Evolutionary conservation across 352 stramenopile genomes (phyloP).

Genomic region (Phytophthora hibernalis): DNA sequence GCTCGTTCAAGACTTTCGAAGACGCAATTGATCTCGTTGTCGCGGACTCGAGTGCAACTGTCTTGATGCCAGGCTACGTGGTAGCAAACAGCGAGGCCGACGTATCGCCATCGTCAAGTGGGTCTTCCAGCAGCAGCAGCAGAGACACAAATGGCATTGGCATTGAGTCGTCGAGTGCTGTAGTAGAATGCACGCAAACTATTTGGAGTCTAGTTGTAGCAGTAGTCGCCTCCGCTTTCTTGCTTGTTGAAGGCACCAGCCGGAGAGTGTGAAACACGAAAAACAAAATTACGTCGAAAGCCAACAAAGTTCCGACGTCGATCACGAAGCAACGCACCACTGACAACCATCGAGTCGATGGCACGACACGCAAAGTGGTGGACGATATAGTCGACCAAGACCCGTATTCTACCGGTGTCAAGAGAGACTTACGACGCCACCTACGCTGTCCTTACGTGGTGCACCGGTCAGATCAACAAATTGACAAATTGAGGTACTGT

Average conservation of each 20-base stretch:
- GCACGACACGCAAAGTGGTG: conserved; percentile 10
- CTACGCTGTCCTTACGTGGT: background rate
- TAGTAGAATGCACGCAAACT: conserved; percentile 5
- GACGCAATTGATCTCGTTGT: conserved; percentile 36
- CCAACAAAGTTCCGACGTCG: conserved; percentile 3
- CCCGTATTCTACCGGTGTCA: conserved; percentile 14
- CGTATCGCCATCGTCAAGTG: conserved; percentile 7
- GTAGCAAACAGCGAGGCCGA: conserved; percentile 13
- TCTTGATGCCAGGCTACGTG: conserved; percentile 27
- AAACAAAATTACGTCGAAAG: conserved; percentile 3
- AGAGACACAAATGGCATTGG: conserved; percentile 1
- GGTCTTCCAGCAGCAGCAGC: conserved; percentile 12
- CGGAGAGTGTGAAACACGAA: conserved; percentile 15
- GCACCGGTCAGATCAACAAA: no score
- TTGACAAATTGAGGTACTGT: no score
- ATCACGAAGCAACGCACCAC: conserved; percentile 7
- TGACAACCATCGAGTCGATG: conserved; percentile 16
- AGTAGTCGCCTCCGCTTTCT: conserved; percentile 21
- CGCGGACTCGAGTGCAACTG: conserved; percentile 24
- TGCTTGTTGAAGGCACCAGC: conserved; percentile 10
- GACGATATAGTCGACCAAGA: conserved; percentile 20
- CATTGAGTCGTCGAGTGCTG: conserved; percentile 21
- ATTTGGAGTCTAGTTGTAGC: conserved; percentile 32
- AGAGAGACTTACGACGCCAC: background rate
- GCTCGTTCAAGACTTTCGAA: conserved; percentile 39